phyloP scores from a whole-genome alignment of 78 protist genomes.

The Goniomonas avonlea region DNA sequence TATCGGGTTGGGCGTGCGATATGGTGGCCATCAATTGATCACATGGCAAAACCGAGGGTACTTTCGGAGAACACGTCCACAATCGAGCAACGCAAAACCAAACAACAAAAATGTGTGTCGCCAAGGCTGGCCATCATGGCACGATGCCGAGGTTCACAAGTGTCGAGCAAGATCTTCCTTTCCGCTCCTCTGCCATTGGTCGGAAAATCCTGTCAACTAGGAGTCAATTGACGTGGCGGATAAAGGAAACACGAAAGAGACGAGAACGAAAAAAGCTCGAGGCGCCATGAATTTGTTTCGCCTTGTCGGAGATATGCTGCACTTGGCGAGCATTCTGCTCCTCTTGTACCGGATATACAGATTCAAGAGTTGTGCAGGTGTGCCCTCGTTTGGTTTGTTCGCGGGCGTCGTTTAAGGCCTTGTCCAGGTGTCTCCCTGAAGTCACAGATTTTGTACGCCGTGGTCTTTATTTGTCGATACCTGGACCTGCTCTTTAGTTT shows the following conservation, averaged over 20 bases:
- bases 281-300: constrained; percentile 69
- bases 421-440: constrained; percentile 34
- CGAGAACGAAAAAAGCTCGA: background rate
- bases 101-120: too few species aligned
- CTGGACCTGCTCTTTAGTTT: constrained; percentile 44
- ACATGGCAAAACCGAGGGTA: too few species aligned
- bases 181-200: too few species aligned
- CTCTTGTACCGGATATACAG: constrained; percentile 49
- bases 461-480: constrained; percentile 6
- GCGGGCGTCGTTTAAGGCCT: too few species aligned
- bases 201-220: too few species aligned
- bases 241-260: background rate
- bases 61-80: too few species aligned
- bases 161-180: too few species aligned
- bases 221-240: background rate
- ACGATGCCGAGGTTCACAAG: background rate
- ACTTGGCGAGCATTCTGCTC: constrained; percentile 39
- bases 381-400: too few species aligned
- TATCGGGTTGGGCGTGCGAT: too few species aligned
- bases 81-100: too few species aligned
- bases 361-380: background rate
- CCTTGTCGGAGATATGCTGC: constrained; percentile 66
- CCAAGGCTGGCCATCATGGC: too few species aligned
- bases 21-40: too few species aligned
- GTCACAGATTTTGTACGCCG: constrained; percentile 17